These are phyloP conservation scores for Vitis vinifera DNA, from an alignment of 164 flowering plant genomes.

Conservation along the genomic window ASM3070453v1 NC_081813.1:21895501-21896000, in stretches of 20 bases:
- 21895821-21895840: constrained; percentile 95
- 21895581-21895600: not conserved
- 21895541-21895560: too few species aligned
- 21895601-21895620: not conserved
- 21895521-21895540: too few species aligned
- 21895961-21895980: constrained; percentile 12
- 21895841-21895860: constrained; percentile 93
- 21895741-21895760: constrained; percentile 17
- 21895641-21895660: not conserved
- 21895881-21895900: constrained; percentile 86
- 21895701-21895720: not conserved
- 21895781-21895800: constrained; percentile 34
- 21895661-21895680: constrained; percentile 1
- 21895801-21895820: constrained; percentile 53
- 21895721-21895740: not conserved
- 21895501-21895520: too few species aligned
- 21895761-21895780: constrained; percentile 63
- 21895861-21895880: constrained; percentile 79
- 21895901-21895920: constrained; percentile 95
- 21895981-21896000: not conserved
- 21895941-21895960: constrained; percentile 80
- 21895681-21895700: constrained; percentile 1
- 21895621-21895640: not conserved
- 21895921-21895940: constrained; percentile 98
- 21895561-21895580: not conserved